These are phyloP conservation scores for Aspergillus neotritici DNA, from an alignment of 2,329 filamentous ascomycete species.

Conservation along the genomic window DNA sequence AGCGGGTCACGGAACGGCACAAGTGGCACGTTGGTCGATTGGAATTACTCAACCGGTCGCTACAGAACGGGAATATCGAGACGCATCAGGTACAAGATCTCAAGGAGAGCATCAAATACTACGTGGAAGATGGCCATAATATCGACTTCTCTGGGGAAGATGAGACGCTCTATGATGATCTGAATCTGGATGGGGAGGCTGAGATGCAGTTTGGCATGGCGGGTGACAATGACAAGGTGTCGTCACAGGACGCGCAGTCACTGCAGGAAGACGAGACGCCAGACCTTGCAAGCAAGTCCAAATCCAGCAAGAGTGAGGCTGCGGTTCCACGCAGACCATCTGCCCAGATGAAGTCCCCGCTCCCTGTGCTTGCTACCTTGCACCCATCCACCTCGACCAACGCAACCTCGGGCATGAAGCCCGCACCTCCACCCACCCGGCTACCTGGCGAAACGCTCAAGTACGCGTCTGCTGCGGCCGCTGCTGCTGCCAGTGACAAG, in stretches of 20 bases:
- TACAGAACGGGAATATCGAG: slow-evolving; percentile 91
- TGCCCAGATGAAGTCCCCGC: slow-evolving; percentile 83
- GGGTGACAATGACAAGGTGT: slow-evolving; percentile 75
- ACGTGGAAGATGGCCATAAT: slow-evolving; percentile 83
- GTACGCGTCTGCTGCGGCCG: slow-evolving; percentile 92
- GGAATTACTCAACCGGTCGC: slow-evolving; percentile 78
- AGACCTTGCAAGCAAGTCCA: slow-evolving; percentile 53
- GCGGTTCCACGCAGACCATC: slow-evolving; percentile 66
- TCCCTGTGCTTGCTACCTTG: slow-evolving; percentile 86
- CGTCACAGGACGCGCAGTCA: slow-evolving; percentile 93
- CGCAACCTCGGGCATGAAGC: slow-evolving; percentile 72
- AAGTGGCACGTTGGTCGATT: slow-evolving; percentile 95
- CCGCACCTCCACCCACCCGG: slow-evolving; percentile 76
- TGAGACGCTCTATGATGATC: slow-evolving; percentile 89
- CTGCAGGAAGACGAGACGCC: slow-evolving; percentile 69
- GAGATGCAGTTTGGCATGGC: slow-evolving; percentile 80
- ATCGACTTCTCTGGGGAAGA: slow-evolving; percentile 83
- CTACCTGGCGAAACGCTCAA: slow-evolving; percentile 86
- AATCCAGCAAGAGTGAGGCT: slow-evolving; percentile 52
- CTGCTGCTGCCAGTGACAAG: slow-evolving; percentile 84
- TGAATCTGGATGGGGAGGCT: slow-evolving; percentile 78
- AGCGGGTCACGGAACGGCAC: slow-evolving; percentile 78
- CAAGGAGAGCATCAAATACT: slow-evolving; percentile 90
- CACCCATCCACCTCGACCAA: slow-evolving; percentile 54
- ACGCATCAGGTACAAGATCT: slow-evolving; percentile 79